Evolutionary conservation across 2,329 filamentous ascomycete genomes (phyloP), one percentile per base, ranked within the genome.

Genomic region (Endoconidiophora polonica): DNA sequence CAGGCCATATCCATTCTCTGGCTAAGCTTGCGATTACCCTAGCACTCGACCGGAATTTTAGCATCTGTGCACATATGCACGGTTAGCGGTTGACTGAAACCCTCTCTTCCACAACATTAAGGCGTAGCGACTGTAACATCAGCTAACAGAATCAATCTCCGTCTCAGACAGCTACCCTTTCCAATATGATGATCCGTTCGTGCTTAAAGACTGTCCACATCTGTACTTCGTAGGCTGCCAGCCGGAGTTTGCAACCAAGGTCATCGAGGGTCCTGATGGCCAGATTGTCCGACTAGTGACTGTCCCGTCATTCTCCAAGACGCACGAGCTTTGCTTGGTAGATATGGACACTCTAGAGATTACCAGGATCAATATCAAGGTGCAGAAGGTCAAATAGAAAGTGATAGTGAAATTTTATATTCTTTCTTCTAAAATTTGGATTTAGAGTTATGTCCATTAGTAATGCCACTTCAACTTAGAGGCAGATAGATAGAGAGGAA

Each of bases 91-190:
- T 29, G 26, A 6, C 26, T 29, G 26, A 29, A 29, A 29, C 26
- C 12, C 5, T 29, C 26, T 29, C 26, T 29, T 33, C 29, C 29
- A 7, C 29, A 33, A 33, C 29, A 33, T 33, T 10, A 33, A 33
- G 9, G 12, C 16, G 1, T 12, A 2, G 9, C 29, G 2, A 33
- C 12, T 33, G 29, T 33, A 10, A 33, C 6, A 33, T 10, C 29
- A 33, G 48, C 24, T 48, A 24, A n/a, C 18, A 36, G 16, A 37
- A 14, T 16, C 43, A 12, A 33, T 33, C 23, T 10, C 20, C 40
- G n/a, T 5, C 24, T n/a, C 54, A 88, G 86, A 86, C 85, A 88
- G 84, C 60, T 98, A 96, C 61, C 91, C 91, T 0, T 98, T 94
- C 65, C 88, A 96, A 64, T 84, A 91, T 16, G 76, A 86, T 46